Base-by-base conservation (phyloP, 2,329 filamentous ascomycete species). In the Clarireedia sp. region DNA sequence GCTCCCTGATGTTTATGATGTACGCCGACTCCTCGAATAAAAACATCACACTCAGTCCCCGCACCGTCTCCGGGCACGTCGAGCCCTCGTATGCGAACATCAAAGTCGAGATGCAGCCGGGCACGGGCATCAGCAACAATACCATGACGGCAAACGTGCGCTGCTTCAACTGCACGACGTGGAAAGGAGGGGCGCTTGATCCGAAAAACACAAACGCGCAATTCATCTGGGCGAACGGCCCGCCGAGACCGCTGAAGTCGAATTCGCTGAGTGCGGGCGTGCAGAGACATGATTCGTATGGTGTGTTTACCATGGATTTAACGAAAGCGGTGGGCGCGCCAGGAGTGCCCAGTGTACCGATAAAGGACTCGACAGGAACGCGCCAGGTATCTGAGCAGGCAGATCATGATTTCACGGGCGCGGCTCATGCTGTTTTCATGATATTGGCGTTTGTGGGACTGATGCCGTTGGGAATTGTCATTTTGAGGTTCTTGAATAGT, bases 221-320 rank as follows among this genome's bases (percentile, higher is more conserved):
- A 41, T 80, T 78, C 68, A 77, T 83, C 54, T 85, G 76, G 64
- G 82, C 79, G 17, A 69, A 77, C 21, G 82, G 82, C 0, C 76
- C 78, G 5, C 62, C 65, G n/a, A 74, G 73, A 40, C 62, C 67
- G 16, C 68, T 76, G 24, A 65, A 68, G 21, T 77, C 72, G 54
- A 69, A 82, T 60, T 69, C 70, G 37, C 51, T 63, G 2, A 68
- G 69, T 10, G 77, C 76, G 0, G 69, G 69, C 10, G 71, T 83
- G 54, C 74, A 74, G 63, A 74, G 76, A 43, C 82, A 85, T 65
- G 65, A 69, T 43, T 72, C 72, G 45, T 80, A 78, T 60, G 81
- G 82, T 45, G 66, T 68, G 6, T 85, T 85, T 66, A 72, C 68
- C 2, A 75, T 85, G 66, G 75, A 85, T 64, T 71, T 85, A 67